Conservation (phyloP, 768 basidiomycete species). For the Trametes punicea region DNA sequence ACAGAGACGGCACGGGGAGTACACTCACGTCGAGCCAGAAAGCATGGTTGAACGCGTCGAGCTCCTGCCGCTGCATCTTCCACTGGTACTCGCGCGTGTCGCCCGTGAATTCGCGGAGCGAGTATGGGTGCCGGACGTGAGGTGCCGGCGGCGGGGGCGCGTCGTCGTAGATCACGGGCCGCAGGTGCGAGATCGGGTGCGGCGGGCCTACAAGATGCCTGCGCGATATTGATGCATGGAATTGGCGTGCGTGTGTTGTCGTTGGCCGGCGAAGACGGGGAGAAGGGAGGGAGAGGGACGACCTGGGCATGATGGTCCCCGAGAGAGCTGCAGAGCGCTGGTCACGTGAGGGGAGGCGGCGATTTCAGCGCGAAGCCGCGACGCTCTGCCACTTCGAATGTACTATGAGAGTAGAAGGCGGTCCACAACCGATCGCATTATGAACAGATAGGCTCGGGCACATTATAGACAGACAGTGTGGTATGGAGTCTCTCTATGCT, state of each 20-base stretch:
- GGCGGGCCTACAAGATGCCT: conserved; percentile 61
- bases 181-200: conserved; percentile 74
- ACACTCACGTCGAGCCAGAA: conserved; percentile 79
- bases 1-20: neutral
- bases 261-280: neutral
- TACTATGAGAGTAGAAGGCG: neutral
- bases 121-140: conserved; percentile 61
- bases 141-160: conserved; percentile 34
- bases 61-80: conserved; percentile 64
- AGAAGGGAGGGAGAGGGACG: conserved; percentile 3
- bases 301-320: conserved; percentile 19
- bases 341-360: neutral
- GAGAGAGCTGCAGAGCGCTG: conserved; percentile 5
- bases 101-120: conserved; percentile 63
- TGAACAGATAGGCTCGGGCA: conserved; percentile 1
- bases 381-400: neutral
- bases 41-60: conserved; percentile 71
- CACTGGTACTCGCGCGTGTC: conserved; percentile 59
- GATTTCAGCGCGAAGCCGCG: neutral
- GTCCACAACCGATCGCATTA: neutral
- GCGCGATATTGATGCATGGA: conserved; percentile 19
- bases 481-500: conserved; percentile 11
- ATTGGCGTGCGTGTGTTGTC: conserved; percentile 1
- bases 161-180: conserved; percentile 75
- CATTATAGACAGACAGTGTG: conserved; percentile 15